phyloP scores from a whole-genome alignment of 345 rosid genomes.

The thale cress (Arabidopsis thaliana) region DNA sequence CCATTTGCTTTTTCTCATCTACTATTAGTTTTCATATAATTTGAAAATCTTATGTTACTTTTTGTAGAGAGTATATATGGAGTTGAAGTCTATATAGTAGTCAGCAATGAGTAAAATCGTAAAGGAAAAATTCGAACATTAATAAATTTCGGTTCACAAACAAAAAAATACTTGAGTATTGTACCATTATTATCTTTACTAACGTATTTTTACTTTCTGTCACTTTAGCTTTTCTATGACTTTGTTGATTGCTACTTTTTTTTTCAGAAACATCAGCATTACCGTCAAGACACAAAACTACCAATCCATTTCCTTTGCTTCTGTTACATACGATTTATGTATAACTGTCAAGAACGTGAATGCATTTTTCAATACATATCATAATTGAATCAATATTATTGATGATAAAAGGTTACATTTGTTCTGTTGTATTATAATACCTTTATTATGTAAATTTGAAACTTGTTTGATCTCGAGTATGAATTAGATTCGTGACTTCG shows the following conservation, averaged over 20 bases:
- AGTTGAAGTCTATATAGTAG: background rate
- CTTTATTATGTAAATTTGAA: background rate
- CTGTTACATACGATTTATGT: background rate
- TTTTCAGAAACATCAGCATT: background rate
- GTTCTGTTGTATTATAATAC: conserved; percentile 14
- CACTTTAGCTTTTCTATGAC: background rate
- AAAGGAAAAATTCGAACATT: background rate
- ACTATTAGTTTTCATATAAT: background rate
- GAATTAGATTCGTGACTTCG: conserved; percentile 8
- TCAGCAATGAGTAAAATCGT: background rate
- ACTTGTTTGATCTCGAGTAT: conserved; percentile 14
- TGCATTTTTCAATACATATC: background rate
- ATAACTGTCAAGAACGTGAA: background rate
- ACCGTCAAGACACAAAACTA: background rate
- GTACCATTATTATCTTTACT: too few relatives aligned
- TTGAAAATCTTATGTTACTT: background rate
- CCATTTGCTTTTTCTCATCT: background rate
- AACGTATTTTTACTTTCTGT: background rate
- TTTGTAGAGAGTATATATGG: background rate
- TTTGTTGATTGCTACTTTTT: background rate
- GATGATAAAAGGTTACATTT: conserved; percentile 14
- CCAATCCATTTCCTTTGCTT: background rate
- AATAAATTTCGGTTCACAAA: too few relatives aligned
- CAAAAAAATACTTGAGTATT: too few relatives aligned
- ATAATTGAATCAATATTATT: background rate